These are phyloP conservation scores for Cucumis cinereus DNA, from an alignment of 306 rosid species.

Conservation along the genomic window DNA sequence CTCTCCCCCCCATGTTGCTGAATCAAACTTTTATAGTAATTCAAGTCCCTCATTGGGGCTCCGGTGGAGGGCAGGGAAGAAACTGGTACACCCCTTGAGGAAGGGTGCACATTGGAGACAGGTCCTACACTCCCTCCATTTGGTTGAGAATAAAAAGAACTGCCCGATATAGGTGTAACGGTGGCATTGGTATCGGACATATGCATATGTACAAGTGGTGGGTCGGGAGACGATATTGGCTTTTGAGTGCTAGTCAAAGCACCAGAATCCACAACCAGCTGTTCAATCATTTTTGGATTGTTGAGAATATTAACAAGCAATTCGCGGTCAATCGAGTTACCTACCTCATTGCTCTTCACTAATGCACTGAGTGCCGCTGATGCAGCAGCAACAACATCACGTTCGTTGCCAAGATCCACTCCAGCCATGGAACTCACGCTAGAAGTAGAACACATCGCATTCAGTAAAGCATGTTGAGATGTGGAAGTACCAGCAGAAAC, in stretches of 20 bases:
- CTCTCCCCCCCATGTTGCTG: conserved; percentile 91
- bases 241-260: conserved; percentile 18
- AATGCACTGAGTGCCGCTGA: conserved; percentile 48
- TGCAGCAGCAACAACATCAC: conserved; percentile 52
- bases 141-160: conserved; percentile 28
- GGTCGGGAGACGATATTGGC: conserved; percentile 30
- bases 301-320: conserved; percentile 56
- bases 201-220: conserved; percentile 16
- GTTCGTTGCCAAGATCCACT: conserved; percentile 9
- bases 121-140: conserved; percentile 3
- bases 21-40: conserved; percentile 80
- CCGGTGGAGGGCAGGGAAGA: conserved; percentile 18
- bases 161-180: conserved; percentile 17
- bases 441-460: conserved; percentile 3
- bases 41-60: conserved; percentile 48
- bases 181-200: conserved; percentile 21
- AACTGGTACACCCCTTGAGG: conserved; percentile 8
- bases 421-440: neutral
- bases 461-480: conserved; percentile 13
- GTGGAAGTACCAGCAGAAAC: conserved; percentile 21
- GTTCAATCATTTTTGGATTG: conserved; percentile 70
- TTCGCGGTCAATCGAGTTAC: conserved; percentile 53
- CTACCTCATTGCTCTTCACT: conserved; percentile 51
- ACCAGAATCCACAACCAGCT: conserved; percentile 52
- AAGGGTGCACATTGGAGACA: neutral